phyloP scores from a whole-genome alignment of 495 filamentous ascomycete genomes.

The Parachaetomium inaequale region DNA sequence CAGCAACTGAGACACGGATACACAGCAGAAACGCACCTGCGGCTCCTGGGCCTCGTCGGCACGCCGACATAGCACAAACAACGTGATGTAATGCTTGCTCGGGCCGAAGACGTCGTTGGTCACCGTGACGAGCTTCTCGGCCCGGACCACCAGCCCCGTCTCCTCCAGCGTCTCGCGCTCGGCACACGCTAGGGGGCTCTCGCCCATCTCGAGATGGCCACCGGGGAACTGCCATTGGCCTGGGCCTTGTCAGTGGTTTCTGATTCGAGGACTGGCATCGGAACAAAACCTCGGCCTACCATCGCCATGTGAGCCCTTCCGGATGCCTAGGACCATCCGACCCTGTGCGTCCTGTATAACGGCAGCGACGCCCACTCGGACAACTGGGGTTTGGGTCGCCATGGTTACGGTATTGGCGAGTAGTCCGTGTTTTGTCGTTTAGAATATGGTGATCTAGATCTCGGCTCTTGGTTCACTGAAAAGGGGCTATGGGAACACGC shows the following conservation, averaged over 20 bases:
- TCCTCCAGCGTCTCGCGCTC: slow-evolving; percentile 65
- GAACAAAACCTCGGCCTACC: slow-evolving; percentile 9
- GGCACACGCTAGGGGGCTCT: slow-evolving; percentile 55
- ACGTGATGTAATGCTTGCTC: slow-evolving; percentile 63
- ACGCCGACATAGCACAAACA: slow-evolving; percentile 52
- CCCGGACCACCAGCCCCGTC: slow-evolving; percentile 54
- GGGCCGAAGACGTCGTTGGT: slow-evolving; percentile 58
- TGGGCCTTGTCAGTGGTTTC: slow-evolving; percentile 11
- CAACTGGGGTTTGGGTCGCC: slow-evolving; percentile 18
- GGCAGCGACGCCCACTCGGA: slow-evolving; percentile 41
- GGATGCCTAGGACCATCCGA: slow-evolving; percentile 38
- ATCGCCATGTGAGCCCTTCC: slow-evolving; percentile 40
- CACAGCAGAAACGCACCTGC: slow-evolving; percentile 39
- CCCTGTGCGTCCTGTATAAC: slow-evolving; percentile 35
- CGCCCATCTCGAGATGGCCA: slow-evolving; percentile 65
- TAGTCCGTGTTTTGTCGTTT: not conserved
- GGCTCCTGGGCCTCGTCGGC: slow-evolving; percentile 45
- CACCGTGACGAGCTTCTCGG: slow-evolving; percentile 48
- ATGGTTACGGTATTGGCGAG: slow-evolving; percentile 3
- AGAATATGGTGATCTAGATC: no score
- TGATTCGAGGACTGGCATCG: not conserved
- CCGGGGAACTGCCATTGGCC: slow-evolving; percentile 64
- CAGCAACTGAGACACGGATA: not conserved
- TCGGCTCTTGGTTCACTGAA: no score
- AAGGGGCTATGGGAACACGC: no score